phyloP scores from a whole-genome alignment of 176 grass and related monocot genomes.

The Coix lacrymajobi region DNA sequence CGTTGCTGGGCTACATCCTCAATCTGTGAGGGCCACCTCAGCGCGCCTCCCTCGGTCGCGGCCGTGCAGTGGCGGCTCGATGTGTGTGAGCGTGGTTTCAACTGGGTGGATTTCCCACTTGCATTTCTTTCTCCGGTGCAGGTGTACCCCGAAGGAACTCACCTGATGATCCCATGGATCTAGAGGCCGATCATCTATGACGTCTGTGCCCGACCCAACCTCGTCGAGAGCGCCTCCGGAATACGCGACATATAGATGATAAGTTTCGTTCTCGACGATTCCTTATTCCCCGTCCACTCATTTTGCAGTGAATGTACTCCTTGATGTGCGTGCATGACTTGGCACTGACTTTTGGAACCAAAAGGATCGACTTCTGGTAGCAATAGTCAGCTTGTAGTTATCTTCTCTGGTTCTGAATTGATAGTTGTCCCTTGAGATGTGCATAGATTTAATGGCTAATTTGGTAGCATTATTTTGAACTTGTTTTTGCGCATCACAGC shows the following conservation, averaged over 20 bases:
- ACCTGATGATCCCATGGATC: slow-evolving; percentile 75
- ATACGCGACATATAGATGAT: slow-evolving; percentile 86
- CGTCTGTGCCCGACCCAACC: slow-evolving; percentile 76
- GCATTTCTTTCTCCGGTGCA: slow-evolving; percentile 6
- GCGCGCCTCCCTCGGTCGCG: background rate
- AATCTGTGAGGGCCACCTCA: slow-evolving; percentile 2
- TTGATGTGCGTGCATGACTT: background rate
- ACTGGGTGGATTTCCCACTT: background rate
- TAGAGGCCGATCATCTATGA: slow-evolving; percentile 94
- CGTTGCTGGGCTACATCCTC: too few relatives aligned
- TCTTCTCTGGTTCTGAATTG: background rate
- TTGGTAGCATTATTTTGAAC: background rate
- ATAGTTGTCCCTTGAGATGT: background rate
- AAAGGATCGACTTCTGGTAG: background rate
- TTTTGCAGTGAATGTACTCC: background rate
- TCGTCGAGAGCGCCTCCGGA: slow-evolving; percentile 83
- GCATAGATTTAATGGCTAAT: background rate
- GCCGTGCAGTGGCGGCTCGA: background rate
- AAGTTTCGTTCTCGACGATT: background rate
- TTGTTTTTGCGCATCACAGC: too few relatives aligned
- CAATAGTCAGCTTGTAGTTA: background rate
- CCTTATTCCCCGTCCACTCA: background rate
- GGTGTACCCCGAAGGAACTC: slow-evolving; percentile 92
- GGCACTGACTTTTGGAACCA: background rate
- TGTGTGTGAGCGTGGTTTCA: background rate